Conservation (phyloP, 2,329 filamentous ascomycete species). For the Exophiala dermatitidis region DNA sequence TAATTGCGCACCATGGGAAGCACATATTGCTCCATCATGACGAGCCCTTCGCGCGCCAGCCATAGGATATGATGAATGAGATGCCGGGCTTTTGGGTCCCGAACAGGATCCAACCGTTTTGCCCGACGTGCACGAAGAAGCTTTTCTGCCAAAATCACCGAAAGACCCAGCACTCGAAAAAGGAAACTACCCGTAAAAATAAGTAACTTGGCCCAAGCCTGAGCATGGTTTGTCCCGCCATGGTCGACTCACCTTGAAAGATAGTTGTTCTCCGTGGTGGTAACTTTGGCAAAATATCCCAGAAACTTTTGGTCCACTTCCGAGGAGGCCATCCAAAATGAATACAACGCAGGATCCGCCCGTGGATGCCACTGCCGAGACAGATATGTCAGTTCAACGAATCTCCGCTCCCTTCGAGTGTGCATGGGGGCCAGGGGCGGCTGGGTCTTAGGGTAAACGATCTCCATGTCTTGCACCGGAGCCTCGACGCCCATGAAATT, state of each 20-base stretch:
- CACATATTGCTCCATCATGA: conserved; percentile 78
- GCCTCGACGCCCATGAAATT: neutral
- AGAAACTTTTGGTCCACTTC: conserved; percentile 98
- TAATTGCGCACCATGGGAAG: conserved; percentile 74
- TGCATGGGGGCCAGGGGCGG: conserved; percentile 1
- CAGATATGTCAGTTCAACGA: conserved; percentile 31
- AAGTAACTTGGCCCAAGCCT: neutral
- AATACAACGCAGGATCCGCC: conserved; percentile 30
- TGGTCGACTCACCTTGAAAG: conserved; percentile 53
- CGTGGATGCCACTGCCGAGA: conserved; percentile 28
- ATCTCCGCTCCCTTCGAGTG: conserved; percentile 17
- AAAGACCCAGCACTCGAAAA: conserved; percentile 85
- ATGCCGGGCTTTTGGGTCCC: conserved; percentile 64
- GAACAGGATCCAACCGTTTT: conserved; percentile 70
- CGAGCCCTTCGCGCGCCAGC: conserved; percentile 84
- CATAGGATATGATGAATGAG: conserved; percentile 89
- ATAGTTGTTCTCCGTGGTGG: conserved; percentile 67
- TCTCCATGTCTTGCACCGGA: conserved; percentile 10
- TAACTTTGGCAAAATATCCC: conserved; percentile 75
- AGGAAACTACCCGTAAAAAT: conserved; percentile 49
- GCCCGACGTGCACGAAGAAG: conserved; percentile 76
- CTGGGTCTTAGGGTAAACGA: neutral
- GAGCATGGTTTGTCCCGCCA: neutral
- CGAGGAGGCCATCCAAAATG: conserved; percentile 75
- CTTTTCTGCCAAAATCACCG: conserved; percentile 76